A percentile compares a stretch with the other conserved stretches of the same genome.
Evolutionary conservation across 768 basidiomycete genomes (phyloP).

Genomic region (Antrodiella citrinella): DNA sequence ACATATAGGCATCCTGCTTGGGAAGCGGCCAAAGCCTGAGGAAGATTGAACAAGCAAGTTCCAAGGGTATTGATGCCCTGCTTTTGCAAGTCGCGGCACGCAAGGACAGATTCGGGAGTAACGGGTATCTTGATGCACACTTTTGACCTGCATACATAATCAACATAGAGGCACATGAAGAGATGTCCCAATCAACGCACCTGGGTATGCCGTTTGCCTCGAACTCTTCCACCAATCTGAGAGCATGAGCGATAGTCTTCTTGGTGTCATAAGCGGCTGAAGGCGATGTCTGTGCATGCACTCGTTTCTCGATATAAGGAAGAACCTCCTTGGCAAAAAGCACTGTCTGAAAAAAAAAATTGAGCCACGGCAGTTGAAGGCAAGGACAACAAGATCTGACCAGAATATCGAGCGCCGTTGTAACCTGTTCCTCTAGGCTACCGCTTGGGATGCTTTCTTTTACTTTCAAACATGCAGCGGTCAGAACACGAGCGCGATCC

Average conservation of each 20-base stretch:
- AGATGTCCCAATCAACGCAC: conserved; percentile 13
- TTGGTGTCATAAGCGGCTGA: conserved; percentile 32
- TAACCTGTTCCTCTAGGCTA: conserved; percentile 20
- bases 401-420: conserved; percentile 31
- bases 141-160: conserved; percentile 25
- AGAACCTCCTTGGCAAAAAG: conserved; percentile 35
- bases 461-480: conserved; percentile 23
- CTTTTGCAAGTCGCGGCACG: conserved; percentile 37
- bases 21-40: conserved; percentile 47
- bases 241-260: conserved; percentile 35
- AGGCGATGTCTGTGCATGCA: conserved; percentile 38
- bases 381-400: conserved; percentile 18
- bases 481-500: conserved; percentile 25
- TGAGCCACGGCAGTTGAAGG: too few species aligned
- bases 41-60: conserved; percentile 45
- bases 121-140: conserved; percentile 56
- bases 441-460: conserved; percentile 12
- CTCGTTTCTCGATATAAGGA: conserved; percentile 31
- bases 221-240: conserved; percentile 32
- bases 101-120: conserved; percentile 42
- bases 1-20: conserved; percentile 47
- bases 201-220: conserved; percentile 34
- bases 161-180: neutral
- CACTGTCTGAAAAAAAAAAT: conserved; percentile 27
- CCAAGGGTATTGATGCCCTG: conserved; percentile 45